These are phyloP conservation scores for Epichloe baconii DNA, from an alignment of 2,329 filamentous ascomycete genomes.

Conservation along the genomic window DNA sequence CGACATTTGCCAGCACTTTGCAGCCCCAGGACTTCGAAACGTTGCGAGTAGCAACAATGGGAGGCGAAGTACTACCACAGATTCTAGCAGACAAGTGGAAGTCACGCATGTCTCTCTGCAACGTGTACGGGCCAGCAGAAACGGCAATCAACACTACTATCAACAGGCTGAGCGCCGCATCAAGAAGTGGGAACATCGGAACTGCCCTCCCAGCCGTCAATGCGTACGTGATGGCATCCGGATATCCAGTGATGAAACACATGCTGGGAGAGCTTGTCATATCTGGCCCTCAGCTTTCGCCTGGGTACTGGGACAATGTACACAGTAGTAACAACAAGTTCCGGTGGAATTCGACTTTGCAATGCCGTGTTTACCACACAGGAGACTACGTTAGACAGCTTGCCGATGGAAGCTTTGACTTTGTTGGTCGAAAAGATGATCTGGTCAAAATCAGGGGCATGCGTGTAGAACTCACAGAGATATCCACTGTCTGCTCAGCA, in stretches of 20 bases:
- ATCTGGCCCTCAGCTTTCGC: conserved; percentile 36
- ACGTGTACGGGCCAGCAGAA: conserved; percentile 17
- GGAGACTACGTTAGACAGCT: conserved; percentile 18
- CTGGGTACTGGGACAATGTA: conserved; percentile 9
- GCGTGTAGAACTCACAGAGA: conserved; percentile 15
- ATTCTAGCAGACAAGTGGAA: conserved; percentile 42
- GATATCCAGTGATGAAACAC: conserved; percentile 35
- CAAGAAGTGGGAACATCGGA: conserved; percentile 10
- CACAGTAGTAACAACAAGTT: conserved; percentile 6
- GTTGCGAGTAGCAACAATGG: conserved; percentile 45
- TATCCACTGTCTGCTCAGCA: conserved; percentile 4
- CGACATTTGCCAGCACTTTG: conserved; percentile 45
- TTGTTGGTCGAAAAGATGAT: conserved; percentile 12
- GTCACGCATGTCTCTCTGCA: conserved; percentile 7
- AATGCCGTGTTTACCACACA: conserved; percentile 17
- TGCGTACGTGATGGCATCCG: conserved; percentile 10
- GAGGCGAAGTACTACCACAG: conserved; percentile 46
- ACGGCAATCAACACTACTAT: conserved; percentile 15
- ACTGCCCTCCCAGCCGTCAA: conserved; percentile 11
- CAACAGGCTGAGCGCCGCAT: conserved; percentile 10
- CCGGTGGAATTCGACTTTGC: neutral
- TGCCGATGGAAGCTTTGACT: conserved; percentile 12
- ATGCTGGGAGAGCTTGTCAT: conserved; percentile 49
- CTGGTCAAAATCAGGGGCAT: conserved; percentile 14
- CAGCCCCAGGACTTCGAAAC: conserved; percentile 26